Base-by-base conservation (phyloP, 176 grass and related monocot genomes). In the Ensete glaucum region DNA sequence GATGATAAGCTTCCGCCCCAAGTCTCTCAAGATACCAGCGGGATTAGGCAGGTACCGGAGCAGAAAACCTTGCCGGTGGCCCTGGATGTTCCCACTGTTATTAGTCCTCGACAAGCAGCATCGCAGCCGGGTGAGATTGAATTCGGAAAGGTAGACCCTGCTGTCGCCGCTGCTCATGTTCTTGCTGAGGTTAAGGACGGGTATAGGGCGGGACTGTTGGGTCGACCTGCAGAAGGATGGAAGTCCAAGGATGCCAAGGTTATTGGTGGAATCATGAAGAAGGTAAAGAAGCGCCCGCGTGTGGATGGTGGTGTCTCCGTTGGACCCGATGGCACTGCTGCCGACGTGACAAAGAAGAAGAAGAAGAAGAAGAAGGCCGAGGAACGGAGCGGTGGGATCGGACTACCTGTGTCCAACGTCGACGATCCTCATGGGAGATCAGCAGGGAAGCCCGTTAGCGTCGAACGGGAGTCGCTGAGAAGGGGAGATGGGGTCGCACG, bases 221-320 rank as follows among this genome's bases (percentile, higher is more conserved):
- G 8, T 14, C 16, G n/a, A 60, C 16, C 57, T 17, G 57, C n/a
- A 43, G 5, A 67, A 15, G 23, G 9, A 15, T 1, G 13, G 8
- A 25, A 29, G 9, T 24, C 25, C 1, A 67, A 29, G 27, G 23
- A 11, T 5, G 62, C 10, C 2, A 43, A 53, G 10, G 62, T 50
- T 16, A 0, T n/a, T 51, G n/a, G 22, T 3, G 21, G 54, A 16
- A 82, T 73, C 53, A 75, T 81, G 64, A 80, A 84, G 55, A 96
- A 90, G 71, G 23, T 65, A 15, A 79, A 78, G 24, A 96, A 96
- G 82, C 81, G 83, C 54, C 80, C 75, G 19, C 71, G 80, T 11
- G 85, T 88, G 26, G 85, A 82, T 68, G 79, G 75, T 17, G 78
- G 50, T 3, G 49, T 5, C 0, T 23, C 3, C n/a, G 85, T 2